These are phyloP conservation scores for Phyllosticta ampelicida DNA, from an alignment of 2,329 filamentous ascomycete species.

Conservation along the genomic window DNA sequence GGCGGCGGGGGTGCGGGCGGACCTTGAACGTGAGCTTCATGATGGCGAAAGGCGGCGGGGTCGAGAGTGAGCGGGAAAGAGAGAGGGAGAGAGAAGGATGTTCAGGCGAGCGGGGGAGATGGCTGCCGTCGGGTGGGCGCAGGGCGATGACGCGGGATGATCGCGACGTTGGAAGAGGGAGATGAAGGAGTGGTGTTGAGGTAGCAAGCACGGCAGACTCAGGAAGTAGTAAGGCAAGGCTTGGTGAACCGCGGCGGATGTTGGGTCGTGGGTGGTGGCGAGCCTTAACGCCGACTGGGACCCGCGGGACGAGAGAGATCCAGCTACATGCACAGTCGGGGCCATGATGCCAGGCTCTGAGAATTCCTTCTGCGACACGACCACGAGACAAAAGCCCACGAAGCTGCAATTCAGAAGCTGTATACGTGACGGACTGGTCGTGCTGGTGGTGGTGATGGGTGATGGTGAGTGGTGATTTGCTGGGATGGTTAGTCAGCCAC, in stretches of 20 bases:
- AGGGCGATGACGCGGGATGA: not conserved
- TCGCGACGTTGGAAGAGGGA: not conserved
- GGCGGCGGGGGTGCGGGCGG: slow-evolving; percentile 12
- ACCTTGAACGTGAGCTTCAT: slow-evolving; percentile 69
- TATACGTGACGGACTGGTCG: no score
- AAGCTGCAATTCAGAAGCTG: no score
- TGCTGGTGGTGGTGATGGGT: not conserved
- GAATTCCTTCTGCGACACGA: no score
- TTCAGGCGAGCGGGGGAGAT: not conserved
- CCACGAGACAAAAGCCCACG: no score
- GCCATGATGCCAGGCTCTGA: no score
- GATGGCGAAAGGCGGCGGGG: slow-evolving; percentile 18
- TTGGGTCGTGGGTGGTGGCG: not conserved
- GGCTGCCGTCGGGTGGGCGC: not conserved
- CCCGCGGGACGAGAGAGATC: not conserved
- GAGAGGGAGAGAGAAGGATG: slow-evolving; percentile 10
- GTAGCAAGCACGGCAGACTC: not conserved
- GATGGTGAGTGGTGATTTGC: not conserved
- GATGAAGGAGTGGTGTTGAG: not conserved
- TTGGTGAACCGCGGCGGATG: not conserved
- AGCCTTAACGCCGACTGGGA: not conserved
- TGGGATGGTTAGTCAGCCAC: not conserved
- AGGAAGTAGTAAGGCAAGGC: not conserved
- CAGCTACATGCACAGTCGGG: no score
- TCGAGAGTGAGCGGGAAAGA: slow-evolving; percentile 3